phyloP scores from a whole-genome alignment of 805 yeast genomes.

The Wickerhamiella brachini region DNA sequence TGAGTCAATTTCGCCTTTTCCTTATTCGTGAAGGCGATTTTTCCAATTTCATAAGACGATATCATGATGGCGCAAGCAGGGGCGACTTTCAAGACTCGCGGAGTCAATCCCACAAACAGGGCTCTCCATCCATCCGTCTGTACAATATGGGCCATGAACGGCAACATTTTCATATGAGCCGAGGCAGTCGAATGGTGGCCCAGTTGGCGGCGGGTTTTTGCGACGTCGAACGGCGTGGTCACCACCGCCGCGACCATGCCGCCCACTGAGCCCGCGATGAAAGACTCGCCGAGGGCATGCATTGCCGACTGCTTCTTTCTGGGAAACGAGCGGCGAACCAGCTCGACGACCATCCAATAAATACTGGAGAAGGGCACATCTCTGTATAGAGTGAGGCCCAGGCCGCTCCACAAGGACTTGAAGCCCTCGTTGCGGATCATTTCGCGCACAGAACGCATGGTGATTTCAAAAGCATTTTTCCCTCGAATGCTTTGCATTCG shows the following conservation, averaged over 20 bases:
- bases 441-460: constrained; percentile 35
- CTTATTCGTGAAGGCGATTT: constrained; percentile 31
- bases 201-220: constrained; percentile 82
- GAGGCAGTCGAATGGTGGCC: constrained; percentile 25
- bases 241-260: constrained; percentile 75
- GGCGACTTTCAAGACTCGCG: constrained; percentile 81
- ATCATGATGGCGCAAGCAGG: constrained; percentile 99
- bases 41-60: constrained; percentile 82
- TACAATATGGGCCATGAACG: constrained; percentile 47
- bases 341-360: constrained; percentile 83
- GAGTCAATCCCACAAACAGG: constrained; percentile 74
- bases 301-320: constrained; percentile 2
- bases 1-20: not conserved
- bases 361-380: constrained; percentile 95
- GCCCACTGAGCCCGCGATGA: constrained; percentile 68
- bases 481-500: constrained; percentile 63
- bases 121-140: constrained; percentile 68
- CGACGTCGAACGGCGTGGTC: constrained; percentile 95
- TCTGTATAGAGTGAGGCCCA: constrained; percentile 83
- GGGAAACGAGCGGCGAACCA: constrained; percentile 9
- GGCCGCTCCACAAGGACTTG: constrained; percentile 62
- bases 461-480: constrained; percentile 28
- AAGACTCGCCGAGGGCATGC: constrained; percentile 28
- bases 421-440: constrained; percentile 47
- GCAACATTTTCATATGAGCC: constrained; percentile 40